Percentiles rank a stretch among this genome's conserved stretches.
Conservation (phyloP, 192 early-diverging fungal genomes). For the Backusella liffmaniae region DNA sequence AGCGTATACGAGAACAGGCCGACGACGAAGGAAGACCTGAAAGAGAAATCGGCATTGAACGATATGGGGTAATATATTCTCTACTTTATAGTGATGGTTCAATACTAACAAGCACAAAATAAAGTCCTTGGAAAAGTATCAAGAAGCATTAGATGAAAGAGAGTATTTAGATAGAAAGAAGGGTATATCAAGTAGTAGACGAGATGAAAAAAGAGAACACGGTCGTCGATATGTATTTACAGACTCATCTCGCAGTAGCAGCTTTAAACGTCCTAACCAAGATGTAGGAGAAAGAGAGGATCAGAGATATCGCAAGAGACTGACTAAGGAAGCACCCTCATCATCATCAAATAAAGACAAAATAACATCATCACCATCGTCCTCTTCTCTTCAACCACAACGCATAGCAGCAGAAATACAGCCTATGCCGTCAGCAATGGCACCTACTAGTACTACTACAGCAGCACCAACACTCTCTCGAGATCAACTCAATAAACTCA, state of each 20-base stretch:
- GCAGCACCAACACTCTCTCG: constrained; percentile 39
- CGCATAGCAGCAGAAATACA: neutral
- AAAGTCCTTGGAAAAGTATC: constrained; percentile 62
- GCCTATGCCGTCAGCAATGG: neutral
- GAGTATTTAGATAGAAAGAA: constrained; percentile 54
- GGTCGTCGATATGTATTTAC: neutral
- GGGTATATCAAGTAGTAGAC: constrained; percentile 5
- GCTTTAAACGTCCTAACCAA: neutral
- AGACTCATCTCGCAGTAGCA: neutral
- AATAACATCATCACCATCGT: neutral
- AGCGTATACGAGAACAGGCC: constrained; percentile 63
- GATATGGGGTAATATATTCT: constrained; percentile 59
- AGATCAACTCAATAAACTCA: constrained; percentile 84
- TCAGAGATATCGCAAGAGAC: neutral
- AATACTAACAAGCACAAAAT: neutral
- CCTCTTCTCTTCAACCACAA: neutral
- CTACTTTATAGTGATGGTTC: neutral
- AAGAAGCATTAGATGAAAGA: constrained; percentile 65
- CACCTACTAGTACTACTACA: constrained; percentile 2
- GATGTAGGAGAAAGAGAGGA: neutral
- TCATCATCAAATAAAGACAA: constrained; percentile 13
- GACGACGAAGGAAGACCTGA: constrained; percentile 60
- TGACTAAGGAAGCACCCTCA: constrained; percentile 8
- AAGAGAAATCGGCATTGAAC: constrained; percentile 67
- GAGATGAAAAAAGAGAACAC: constrained; percentile 16